Base-by-base conservation (phyloP, 176 grass and related monocot genomes). In the Chloris gayana region DNA sequence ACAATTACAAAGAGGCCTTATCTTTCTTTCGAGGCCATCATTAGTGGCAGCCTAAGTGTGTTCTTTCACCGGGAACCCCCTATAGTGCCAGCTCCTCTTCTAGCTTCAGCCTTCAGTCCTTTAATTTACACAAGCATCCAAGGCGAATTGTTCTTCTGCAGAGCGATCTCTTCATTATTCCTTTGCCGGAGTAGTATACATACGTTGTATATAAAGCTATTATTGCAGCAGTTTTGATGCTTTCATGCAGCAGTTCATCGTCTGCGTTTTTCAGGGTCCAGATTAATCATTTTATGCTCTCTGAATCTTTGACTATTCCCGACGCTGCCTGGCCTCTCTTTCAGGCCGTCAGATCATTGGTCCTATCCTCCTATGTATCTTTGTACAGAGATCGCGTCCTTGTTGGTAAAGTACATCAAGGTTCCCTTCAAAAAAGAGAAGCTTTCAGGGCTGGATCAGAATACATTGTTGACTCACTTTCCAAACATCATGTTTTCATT, bases 251-350 rank as follows among this genome's bases (percentile, higher is more conserved):
- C 54, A 76, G 26, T 73, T 78, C 22, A 3, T 57, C 29, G 38
- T 80, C 70, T 73, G 60, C 41, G 47, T 15, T 41, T 42, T 88
- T 75, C 44, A 57, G 44, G 60, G 41, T 60, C 50, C 75, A 49
- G 19, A 50, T 63, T 79, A 68, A 67, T 73, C 51, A 54, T 66
- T 81, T 64, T 76, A 63, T 80, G 76, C 42, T 58, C 34, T 57
- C 71, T 76, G 46, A 81, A 85, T 89, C 56, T 85, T 89, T 81
- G 82, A 85, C 82, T 85, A 46, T 76, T 81, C 72, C 76, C 71
- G 58, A 70, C 82, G 24, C 76, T 64, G 45, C 77, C 65, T 76
- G 77, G 82, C 87, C 82, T 85, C 82, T 85, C 87, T 70, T 85
- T 89, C 64, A 46, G 39, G 53, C 86, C 53, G 72, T 49, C 62